A percentile compares a stretch with the other conserved stretches of the same genome.
Conservation (phyloP, 805 yeast genomes). For the Kuraishia hungarica region DNA sequence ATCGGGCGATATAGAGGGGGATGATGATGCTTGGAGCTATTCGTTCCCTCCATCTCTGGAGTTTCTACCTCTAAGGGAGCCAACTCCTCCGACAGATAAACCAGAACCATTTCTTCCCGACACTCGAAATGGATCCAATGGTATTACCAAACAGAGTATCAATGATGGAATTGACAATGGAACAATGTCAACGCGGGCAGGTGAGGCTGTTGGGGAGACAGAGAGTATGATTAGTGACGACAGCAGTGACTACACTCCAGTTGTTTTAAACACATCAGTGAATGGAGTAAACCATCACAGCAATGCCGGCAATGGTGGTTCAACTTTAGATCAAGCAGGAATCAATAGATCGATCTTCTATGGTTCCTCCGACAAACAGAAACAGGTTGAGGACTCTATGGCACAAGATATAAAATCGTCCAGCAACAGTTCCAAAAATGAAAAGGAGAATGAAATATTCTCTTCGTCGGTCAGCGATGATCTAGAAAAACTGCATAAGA, state of each 20-base stretch:
- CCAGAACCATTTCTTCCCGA: background rate
- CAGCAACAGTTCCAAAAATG: background rate
- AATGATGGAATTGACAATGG: background rate
- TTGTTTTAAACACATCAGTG: background rate
- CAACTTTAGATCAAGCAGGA: background rate
- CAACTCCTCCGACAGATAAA: background rate
- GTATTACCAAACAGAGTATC: background rate
- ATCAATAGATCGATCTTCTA: background rate
- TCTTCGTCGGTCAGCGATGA: background rate
- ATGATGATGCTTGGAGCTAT: slow-evolving; percentile 11
- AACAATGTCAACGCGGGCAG: too few species aligned
- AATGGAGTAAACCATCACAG: background rate
- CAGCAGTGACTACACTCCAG: background rate
- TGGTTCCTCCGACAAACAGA: background rate
- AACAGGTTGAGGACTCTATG: background rate
- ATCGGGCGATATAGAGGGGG: background rate
- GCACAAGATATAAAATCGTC: background rate
- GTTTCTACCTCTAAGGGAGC: slow-evolving; percentile 4
- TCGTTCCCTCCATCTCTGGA: slow-evolving; percentile 10
- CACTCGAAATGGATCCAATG: background rate
- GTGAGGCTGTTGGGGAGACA: background rate
- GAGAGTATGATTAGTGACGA: background rate
- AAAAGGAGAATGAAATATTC: background rate
- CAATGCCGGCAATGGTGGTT: background rate
- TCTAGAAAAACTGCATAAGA: background rate